Conservation (phyloP, 1,139 yeast species). For the Tardiomyces digboiensis region DNA sequence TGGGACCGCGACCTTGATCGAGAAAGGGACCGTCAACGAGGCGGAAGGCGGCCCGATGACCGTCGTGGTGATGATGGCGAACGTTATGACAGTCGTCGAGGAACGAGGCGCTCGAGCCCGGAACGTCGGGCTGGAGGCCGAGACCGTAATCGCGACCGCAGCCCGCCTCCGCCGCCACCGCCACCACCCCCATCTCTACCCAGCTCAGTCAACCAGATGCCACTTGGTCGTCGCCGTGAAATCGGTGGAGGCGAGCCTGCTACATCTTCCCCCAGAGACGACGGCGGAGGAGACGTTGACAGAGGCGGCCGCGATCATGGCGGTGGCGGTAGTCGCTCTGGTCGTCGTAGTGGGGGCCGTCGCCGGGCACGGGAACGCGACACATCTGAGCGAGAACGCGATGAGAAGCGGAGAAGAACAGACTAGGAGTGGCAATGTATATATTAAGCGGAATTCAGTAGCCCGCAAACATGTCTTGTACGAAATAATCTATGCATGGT, state of each 20-base stretch:
- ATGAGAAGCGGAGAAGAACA: neutral
- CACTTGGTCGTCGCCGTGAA: constrained; percentile 1
- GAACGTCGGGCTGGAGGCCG: constrained; percentile 2
- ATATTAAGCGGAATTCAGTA: too few relatives aligned
- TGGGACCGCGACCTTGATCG: constrained; percentile 4
- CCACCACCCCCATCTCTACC: constrained; percentile 2
- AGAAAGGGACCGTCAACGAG: constrained; percentile 1
- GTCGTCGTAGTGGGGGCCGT: neutral
- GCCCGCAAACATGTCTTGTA: too few relatives aligned
- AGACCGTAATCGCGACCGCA: neutral
- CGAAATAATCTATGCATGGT: too few relatives aligned
- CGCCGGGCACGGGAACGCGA: neutral
- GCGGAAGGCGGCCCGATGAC: constrained; percentile 5
- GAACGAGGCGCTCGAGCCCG: constrained; percentile 4
- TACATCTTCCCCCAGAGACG: constrained; percentile 1
- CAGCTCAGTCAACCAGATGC: neutral
- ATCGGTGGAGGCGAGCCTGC: neutral
- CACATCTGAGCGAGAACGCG: neutral
- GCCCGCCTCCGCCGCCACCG: constrained; percentile 6
- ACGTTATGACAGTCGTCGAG: constrained; percentile 6
- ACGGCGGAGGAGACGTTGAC: neutral
- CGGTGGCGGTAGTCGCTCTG: neutral
- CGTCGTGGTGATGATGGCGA: constrained; percentile 4
- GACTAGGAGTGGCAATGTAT: too few relatives aligned
- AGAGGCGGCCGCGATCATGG: neutral